phyloP scores from a whole-genome alignment of 192 early-diverging fungal species.

The Entomortierella chlamydospora region DNA sequence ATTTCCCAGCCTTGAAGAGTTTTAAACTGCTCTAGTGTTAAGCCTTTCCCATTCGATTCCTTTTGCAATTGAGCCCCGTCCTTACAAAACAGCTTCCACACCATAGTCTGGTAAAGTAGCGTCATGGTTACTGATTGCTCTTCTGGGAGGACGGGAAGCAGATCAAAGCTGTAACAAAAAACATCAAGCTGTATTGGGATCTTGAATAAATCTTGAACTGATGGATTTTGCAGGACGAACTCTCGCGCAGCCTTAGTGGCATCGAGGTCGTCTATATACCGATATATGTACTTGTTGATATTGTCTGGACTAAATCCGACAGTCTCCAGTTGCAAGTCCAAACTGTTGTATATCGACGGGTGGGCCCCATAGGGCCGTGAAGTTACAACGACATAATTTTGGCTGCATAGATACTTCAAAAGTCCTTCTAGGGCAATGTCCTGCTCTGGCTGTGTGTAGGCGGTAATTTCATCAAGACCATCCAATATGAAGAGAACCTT shows the following conservation, averaged over 20 bases:
- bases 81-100: slow-evolving; percentile 13
- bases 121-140: slow-evolving; percentile 7
- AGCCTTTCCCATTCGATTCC: background rate
- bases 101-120: slow-evolving; percentile 7
- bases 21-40: too few species aligned
- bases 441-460: background rate
- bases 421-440: background rate
- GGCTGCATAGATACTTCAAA: background rate
- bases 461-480: slow-evolving; percentile 21
- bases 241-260: background rate
- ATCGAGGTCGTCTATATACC: background rate
- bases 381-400: slow-evolving; percentile 5
- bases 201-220: slow-evolving; percentile 16
- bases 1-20: background rate
- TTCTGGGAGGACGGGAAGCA: background rate
- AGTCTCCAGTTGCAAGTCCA: slow-evolving; percentile 15
- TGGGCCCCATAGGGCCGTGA: slow-evolving; percentile 8
- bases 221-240: slow-evolving; percentile 4
- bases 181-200: slow-evolving; percentile 29
- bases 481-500: slow-evolving; percentile 27
- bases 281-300: background rate
- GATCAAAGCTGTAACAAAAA: slow-evolving; percentile 22
- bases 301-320: slow-evolving; percentile 14
- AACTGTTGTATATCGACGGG: background rate
- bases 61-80: slow-evolving; percentile 12